A percentile compares a stretch with the other conserved stretches of the same genome.
These are phyloP conservation scores for Arachis monticola DNA, from an alignment of 331 rosid species.

Conservation along the genomic window DNA sequence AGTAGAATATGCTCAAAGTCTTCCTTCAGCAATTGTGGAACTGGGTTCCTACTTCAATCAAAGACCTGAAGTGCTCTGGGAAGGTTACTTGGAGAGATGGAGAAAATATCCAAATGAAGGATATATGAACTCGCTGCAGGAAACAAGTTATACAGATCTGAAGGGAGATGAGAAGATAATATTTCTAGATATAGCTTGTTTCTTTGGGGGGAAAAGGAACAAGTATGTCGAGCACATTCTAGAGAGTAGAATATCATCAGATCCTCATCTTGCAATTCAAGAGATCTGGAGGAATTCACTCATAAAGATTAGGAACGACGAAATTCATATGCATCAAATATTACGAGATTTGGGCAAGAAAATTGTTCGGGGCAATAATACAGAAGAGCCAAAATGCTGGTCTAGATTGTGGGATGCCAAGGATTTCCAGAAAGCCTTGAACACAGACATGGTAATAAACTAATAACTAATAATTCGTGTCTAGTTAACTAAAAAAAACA, in stretches of 20 bases:
- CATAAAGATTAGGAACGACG: not conserved
- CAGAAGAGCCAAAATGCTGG: not conserved
- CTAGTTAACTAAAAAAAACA: not conserved
- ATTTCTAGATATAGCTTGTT: no score
- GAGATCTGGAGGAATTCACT: not conserved
- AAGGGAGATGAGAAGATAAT: not conserved
- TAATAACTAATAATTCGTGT: not conserved
- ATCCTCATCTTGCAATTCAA: not conserved
- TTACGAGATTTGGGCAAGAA: constrained; percentile 16
- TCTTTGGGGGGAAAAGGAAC: no score
- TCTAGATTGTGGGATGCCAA: constrained; percentile 4
- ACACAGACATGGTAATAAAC: not conserved
- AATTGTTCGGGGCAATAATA: not conserved
- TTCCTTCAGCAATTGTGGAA: constrained; percentile 15
- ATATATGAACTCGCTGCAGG: not conserved
- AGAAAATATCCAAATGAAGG: not conserved
- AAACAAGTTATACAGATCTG: not conserved
- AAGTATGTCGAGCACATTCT: not conserved
- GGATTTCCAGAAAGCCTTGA: not conserved
- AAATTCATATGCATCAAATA: constrained; percentile 10
- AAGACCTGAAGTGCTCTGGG: not conserved
- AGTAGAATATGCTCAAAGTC: not conserved
- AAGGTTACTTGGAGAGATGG: not conserved
- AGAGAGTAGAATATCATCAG: not conserved
- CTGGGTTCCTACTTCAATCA: not conserved